Evolutionary conservation across 2,329 filamentous ascomycete genomes (phyloP).

Genomic region (Exserohilum turcica): DNA sequence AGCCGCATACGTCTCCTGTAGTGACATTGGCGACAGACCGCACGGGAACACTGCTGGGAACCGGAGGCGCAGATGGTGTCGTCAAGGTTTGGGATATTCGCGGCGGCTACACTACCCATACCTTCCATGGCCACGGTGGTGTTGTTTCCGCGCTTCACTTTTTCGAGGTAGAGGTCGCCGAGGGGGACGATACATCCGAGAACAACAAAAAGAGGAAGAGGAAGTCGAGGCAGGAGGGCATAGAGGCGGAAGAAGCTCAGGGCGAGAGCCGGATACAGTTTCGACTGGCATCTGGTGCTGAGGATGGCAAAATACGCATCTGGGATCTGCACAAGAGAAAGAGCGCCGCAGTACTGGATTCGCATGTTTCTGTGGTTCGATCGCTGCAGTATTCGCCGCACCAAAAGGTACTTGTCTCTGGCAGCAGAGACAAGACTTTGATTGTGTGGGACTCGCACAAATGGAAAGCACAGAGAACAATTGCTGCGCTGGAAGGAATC

Average conservation of each 20-base stretch:
- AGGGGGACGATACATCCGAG: conserved; percentile 54
- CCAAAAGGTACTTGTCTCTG: conserved; percentile 78
- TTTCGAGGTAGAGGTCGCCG: conserved; percentile 70
- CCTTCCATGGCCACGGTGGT: conserved; percentile 89
- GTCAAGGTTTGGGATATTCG: conserved; percentile 97
- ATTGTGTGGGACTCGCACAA: conserved; percentile 87
- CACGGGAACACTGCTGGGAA: conserved; percentile 87
- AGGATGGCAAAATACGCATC: conserved; percentile 89
- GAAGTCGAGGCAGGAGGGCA: conserved; percentile 54
- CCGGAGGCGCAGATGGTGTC: conserved; percentile 87
- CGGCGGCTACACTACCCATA: conserved; percentile 90
- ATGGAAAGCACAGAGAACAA: conserved; percentile 81
- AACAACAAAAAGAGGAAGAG: conserved; percentile 46
- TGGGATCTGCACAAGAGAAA: conserved; percentile 90
- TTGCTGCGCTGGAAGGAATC: conserved; percentile 83
- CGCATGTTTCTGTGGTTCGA: conserved; percentile 94
- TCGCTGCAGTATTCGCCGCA: conserved; percentile 78
- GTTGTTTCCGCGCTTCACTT: conserved; percentile 90
- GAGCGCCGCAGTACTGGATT: conserved; percentile 78
- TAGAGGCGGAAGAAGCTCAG: conserved; percentile 46
- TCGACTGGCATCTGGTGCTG: conserved; percentile 84
- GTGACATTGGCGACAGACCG: conserved; percentile 83
- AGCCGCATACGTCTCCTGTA: conserved; percentile 88
- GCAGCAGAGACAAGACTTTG: conserved; percentile 88
- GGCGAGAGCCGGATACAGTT: conserved; percentile 65